Percentiles rank a stretch among this genome's conserved stretches.
phyloP scores from a whole-genome alignment of 345 rosid species.

The Lumnitzera racemosa region DNA sequence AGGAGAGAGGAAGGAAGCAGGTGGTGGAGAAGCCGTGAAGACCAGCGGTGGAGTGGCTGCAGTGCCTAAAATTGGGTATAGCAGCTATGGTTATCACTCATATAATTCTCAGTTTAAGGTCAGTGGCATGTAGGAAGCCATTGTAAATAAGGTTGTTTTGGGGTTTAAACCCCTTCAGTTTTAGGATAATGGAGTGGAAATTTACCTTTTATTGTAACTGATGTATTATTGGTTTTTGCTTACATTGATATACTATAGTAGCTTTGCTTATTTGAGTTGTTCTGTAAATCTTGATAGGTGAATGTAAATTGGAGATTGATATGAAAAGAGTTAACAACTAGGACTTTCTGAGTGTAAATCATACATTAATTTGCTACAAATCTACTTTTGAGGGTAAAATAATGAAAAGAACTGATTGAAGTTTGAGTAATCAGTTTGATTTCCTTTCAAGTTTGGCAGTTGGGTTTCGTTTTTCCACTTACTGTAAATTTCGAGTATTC shows the following conservation, averaged over 20 bases:
- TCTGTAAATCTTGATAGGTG: neutral
- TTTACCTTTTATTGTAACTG: neutral
- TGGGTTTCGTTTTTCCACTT: too few species aligned
- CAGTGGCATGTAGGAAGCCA: constrained; percentile 39
- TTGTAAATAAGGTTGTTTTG: constrained; percentile 2
- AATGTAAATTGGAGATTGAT: too few species aligned
- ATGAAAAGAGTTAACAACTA: too few species aligned
- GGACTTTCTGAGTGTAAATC: too few species aligned
- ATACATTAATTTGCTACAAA: too few species aligned
- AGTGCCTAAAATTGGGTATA: constrained; percentile 66
- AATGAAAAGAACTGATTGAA: too few species aligned
- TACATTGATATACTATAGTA: neutral
- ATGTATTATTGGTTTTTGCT: neutral
- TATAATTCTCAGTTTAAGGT: constrained; percentile 99
- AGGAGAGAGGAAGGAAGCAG: constrained; percentile 41
- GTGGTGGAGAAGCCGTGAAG: constrained; percentile 20
- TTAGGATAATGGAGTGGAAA: neutral
- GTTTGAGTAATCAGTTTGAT: too few species aligned
- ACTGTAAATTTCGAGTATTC: too few species aligned
- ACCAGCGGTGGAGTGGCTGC: constrained; percentile 12
- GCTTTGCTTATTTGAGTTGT: neutral
- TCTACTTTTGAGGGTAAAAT: too few species aligned
- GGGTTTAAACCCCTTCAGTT: neutral
- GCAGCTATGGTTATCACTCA: constrained; percentile 80
- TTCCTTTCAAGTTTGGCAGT: too few species aligned